Evolutionary conservation across 108 stramenopile genomes (phyloP), one percentile per base, ranked within the genome.

Genomic region (Pseudonitzschia multistriata): DNA sequence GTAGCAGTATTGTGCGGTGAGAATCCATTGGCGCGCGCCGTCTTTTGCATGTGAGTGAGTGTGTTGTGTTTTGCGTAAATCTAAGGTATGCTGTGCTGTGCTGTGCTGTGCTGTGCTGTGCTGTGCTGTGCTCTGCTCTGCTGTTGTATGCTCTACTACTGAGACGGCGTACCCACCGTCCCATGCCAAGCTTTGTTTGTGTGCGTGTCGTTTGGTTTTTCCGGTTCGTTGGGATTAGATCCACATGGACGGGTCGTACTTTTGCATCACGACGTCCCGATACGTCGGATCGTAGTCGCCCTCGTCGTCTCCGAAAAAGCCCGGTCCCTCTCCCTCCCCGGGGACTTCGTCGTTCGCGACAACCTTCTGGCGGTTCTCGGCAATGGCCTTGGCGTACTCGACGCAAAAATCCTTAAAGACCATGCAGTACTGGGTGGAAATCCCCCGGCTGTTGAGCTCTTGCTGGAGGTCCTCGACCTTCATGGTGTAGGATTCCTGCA

Each of bases 341-440:
- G n/a, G n/a, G 34, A 29, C 28, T 24, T 64, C 42, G 62, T 64
- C 45, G n/a, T 64, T 42, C 5, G 3, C 10, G 24, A 59, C 57
- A 34, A 33, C 31, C 33, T 59, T 59, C 35, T 40, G 56, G 24
- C 64, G 69, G 25, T 78, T 79, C 30, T 87, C 86, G 17, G 73
- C 85, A 48, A 82, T 54, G 22, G 88, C 88, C 64, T 81, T 50
- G 13, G 81, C 75, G 29, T 83, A 74, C 17, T 82, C 88, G 31
- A 70, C 66, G 13, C 83, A 78, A 68, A 89, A 75, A 22, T 89
- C 88, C 21, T 64, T 71, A 68, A 87, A 85, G 71, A 87, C 84
- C 25, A 89, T 79, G 60, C 86, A 87, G 14, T 78, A 57, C 53
- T 74, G 75, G 37, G 88, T 89, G 6, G 84, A 82, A 27, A 89